Base-by-base conservation (phyloP, 202 grass and related monocot species). In the Saccharum hybrid region DNA sequence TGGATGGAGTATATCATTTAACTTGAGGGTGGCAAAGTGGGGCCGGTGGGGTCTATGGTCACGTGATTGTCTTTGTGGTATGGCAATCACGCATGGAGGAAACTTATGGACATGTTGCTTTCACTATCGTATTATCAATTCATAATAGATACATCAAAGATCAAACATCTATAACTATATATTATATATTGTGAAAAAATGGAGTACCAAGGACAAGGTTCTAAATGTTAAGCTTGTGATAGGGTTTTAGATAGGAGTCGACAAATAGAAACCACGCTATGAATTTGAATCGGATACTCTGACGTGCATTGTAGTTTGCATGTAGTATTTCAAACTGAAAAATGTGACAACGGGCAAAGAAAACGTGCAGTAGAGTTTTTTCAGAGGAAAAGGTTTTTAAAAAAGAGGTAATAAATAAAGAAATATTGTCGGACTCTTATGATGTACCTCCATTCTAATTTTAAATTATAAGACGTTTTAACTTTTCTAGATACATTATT, bases 381-480 rank as follows among this genome's bases (percentile, higher is more conserved):
- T 1, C 0, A 1, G 0, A 4, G 7, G 4, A 40, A 67, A n/a
- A n/a, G 0, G 0, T 7, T 71, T 43, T 21, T 4, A 2, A 6
- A 14, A 11, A 46, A 14, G 15, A 52, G 7, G 1, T 5, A 18
- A n/a, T 56, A 1, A 45, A 45, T 43, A 10, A 43, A 54, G 8
- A 19, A 8, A 56, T 56, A 56, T 52, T 52, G 49, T 2, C 1
- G 0, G 18, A 52, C 49, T 3, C 49, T 52, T 52, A 7, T 3
- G 48, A 51, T 16, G 48, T 13, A 4, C 1, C 39, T 8, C 0
- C 7, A 2, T 40, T 46, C 11, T 13, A 46, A 46, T 40, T 46
- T 3, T 13, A 46, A 46, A 14, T 14, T 46, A 13, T 1, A 46
- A 14, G 45, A 46, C 0, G 3, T 46, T 46, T 46, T 46, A 0